Evolutionary conservation across 257 asterid species (phyloP).

Genomic region (Jacaranda copaia): DNA sequence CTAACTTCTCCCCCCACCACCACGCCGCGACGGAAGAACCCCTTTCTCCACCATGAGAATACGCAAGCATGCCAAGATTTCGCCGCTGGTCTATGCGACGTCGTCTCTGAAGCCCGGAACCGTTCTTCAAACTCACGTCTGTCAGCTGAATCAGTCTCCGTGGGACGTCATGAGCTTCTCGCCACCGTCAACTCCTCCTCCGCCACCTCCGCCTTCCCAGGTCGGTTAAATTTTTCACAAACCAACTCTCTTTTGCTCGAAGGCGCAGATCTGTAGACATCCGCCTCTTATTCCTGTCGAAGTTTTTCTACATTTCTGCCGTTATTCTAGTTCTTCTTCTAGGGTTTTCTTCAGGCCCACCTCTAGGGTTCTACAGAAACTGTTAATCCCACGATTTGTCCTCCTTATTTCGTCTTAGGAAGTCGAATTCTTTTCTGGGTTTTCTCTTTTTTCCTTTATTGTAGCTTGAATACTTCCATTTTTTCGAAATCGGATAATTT

Average conservation of each 20-base stretch:
- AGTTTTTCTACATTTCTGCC: slow-evolving; percentile 38
- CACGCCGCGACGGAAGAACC: background rate
- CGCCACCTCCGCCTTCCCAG: slow-evolving; percentile 47
- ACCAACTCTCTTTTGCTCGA: background rate
- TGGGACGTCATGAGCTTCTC: slow-evolving; percentile 82
- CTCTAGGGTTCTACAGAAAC: slow-evolving; percentile 56
- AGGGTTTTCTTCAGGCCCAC: slow-evolving; percentile 60
- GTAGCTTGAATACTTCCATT: slow-evolving; percentile 28
- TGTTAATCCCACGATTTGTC: slow-evolving; percentile 40
- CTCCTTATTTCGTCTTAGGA: slow-evolving; percentile 20
- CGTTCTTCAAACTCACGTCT: slow-evolving; percentile 41
- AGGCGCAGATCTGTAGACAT: slow-evolving; percentile 41
- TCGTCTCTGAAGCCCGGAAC: slow-evolving; percentile 34
- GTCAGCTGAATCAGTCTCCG: slow-evolving; percentile 69
- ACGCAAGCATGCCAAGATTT: slow-evolving; percentile 56
- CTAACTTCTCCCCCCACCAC: slow-evolving; percentile 1
- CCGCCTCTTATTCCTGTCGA: background rate
- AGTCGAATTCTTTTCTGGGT: slow-evolving; percentile 31
- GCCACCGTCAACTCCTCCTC: slow-evolving; percentile 50
- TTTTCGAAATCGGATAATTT: slow-evolving; percentile 35
- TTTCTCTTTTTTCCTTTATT: slow-evolving; percentile 39
- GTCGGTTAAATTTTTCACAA: slow-evolving; percentile 34
- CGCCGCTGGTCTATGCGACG: slow-evolving; percentile 44
- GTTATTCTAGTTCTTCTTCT: slow-evolving; percentile 37
- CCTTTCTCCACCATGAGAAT: slow-evolving; percentile 57